These are phyloP conservation scores for Calocybe gambosa DNA, from an alignment of 1,284 basidiomycete species.

Conservation along the genomic window DNA sequence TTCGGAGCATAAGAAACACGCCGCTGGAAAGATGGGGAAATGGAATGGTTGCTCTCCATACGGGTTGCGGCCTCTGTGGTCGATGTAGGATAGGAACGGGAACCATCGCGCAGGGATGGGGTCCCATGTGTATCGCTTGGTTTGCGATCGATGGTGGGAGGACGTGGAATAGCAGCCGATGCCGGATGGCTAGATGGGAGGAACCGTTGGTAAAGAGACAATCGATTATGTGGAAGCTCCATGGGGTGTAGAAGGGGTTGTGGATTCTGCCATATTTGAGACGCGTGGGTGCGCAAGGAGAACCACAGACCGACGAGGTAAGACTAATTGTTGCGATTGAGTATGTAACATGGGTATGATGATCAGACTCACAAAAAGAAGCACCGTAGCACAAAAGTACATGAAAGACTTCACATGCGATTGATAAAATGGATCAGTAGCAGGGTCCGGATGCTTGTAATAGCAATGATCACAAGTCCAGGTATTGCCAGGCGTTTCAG, in stretches of 20 bases:
- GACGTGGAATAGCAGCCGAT: constrained; percentile 15
- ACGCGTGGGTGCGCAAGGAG: constrained; percentile 95
- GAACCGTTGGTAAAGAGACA: constrained; percentile 72
- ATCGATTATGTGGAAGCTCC: constrained; percentile 60
- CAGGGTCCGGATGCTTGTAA: constrained; percentile 92
- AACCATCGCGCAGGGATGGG: constrained; percentile 30
- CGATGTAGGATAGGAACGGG: constrained; percentile 16
- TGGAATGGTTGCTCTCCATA: constrained; percentile 16
- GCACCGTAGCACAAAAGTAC: constrained; percentile 89
- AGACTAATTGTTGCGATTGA: constrained; percentile 49
- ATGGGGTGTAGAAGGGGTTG: constrained; percentile 73
- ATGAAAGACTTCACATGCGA: constrained; percentile 89
- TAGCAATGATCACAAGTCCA: constrained; percentile 93
- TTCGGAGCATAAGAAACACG: constrained; percentile 55
- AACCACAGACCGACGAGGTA: constrained; percentile 99
- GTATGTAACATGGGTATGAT: neutral
- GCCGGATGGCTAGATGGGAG: constrained; percentile 25
- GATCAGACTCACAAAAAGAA: constrained; percentile 72
- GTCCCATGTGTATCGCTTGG: constrained; percentile 36
- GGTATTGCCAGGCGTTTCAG: constrained; percentile 43
- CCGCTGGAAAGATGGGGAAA: constrained; percentile 35
- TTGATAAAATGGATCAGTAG: constrained; percentile 94
- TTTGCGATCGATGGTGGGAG: constrained; percentile 35
- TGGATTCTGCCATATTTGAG: constrained; percentile 99
- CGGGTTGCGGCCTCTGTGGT: constrained; percentile 13